Percentiles rank a stretch among this genome's conserved stretches.
These are phyloP conservation scores for Blastocystis sp. DNA, from an alignment of 352 stramenopile genomes.

Conservation along the genomic window DNA sequence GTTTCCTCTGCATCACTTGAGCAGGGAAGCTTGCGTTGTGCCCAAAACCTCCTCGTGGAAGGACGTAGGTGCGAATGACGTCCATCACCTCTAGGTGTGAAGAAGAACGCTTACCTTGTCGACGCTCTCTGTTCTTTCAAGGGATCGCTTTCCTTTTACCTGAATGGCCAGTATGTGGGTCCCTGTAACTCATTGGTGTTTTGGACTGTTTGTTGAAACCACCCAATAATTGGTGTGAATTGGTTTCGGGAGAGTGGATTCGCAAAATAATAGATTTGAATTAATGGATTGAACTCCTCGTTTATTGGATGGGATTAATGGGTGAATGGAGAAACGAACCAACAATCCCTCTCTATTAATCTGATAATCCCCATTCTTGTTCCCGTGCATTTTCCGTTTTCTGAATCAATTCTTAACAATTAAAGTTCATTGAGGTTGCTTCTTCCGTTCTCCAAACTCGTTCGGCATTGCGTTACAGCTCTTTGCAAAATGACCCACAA, in stretches of 20 bases:
- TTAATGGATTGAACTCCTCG: background rate
- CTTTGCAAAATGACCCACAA: too few relatives aligned
- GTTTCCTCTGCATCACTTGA: background rate
- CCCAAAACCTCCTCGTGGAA: background rate
- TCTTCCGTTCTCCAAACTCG: too few relatives aligned
- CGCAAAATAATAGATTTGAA: background rate
- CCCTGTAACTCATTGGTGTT: background rate
- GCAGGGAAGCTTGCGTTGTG: background rate
- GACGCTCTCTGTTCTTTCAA: background rate
- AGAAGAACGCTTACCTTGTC: background rate
- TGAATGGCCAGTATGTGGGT: background rate
- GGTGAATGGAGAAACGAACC: too few relatives aligned
- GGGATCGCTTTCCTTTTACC: background rate
- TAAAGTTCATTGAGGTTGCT: background rate
- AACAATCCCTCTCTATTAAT: background rate
- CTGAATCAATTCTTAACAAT: background rate
- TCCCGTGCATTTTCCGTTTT: too few relatives aligned
- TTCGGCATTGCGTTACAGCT: too few relatives aligned
- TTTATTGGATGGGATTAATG: too few relatives aligned
- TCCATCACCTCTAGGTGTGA: background rate
- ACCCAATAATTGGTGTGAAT: background rate
- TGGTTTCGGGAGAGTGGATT: background rate
- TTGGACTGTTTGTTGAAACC: background rate
- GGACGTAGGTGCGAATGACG: background rate
- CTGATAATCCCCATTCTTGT: background rate